Conservation (phyloP, 2,329 filamentous ascomycete genomes). For the Macrophomina tecta region DNA sequence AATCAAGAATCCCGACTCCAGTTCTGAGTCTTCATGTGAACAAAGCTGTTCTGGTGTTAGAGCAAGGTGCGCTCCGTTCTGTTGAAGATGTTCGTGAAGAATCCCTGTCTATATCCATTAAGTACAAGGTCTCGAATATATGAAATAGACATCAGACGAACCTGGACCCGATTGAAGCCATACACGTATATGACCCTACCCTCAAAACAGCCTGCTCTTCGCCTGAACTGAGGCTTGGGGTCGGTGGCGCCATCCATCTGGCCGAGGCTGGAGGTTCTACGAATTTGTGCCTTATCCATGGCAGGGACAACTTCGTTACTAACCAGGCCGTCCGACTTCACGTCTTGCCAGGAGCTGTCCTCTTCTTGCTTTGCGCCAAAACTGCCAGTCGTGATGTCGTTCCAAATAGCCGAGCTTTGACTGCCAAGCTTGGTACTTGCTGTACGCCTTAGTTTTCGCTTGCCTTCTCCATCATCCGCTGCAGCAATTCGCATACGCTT, state of each 20-base stretch:
- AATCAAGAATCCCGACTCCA: slow-evolving; percentile 47
- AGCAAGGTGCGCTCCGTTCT: slow-evolving; percentile 45
- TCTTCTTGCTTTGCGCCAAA: slow-evolving; percentile 36
- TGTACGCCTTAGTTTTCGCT: slow-evolving; percentile 83
- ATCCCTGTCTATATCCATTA: slow-evolving; percentile 38
- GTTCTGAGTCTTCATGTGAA: slow-evolving; percentile 35
- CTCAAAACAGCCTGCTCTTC: slow-evolving; percentile 38
- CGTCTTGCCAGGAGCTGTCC: slow-evolving; percentile 44
- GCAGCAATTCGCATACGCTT: slow-evolving; percentile 40
- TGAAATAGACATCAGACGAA: slow-evolving; percentile 30
- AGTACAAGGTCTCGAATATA: background rate
- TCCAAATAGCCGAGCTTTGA: slow-evolving; percentile 87
- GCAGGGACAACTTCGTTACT: slow-evolving; percentile 28
- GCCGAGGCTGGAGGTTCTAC: slow-evolving; percentile 29
- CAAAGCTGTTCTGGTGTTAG: slow-evolving; percentile 34
- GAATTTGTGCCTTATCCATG: slow-evolving; percentile 1
- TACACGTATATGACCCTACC: slow-evolving; percentile 50
- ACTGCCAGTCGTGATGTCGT: slow-evolving; percentile 71
- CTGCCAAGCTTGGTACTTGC: slow-evolving; percentile 82
- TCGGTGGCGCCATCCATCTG: background rate
- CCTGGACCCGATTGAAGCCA: slow-evolving; percentile 53
- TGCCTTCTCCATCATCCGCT: slow-evolving; percentile 55
- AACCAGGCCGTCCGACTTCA: slow-evolving; percentile 31
- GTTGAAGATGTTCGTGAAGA: slow-evolving; percentile 40
- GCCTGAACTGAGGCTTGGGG: background rate